phyloP scores from a whole-genome alignment of 2,329 filamentous ascomycete genomes.

The Penicillium sp. region DNA sequence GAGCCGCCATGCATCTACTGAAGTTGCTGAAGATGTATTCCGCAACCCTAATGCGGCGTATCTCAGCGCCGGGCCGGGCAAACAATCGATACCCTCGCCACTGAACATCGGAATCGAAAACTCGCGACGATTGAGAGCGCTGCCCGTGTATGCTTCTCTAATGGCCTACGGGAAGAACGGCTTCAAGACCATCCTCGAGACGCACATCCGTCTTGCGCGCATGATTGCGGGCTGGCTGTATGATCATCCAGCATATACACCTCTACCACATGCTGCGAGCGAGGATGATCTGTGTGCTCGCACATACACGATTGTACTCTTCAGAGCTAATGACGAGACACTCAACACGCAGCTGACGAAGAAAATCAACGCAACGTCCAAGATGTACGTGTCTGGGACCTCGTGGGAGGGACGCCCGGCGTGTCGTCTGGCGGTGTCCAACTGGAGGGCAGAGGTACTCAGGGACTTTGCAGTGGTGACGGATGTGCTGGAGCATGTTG shows the following conservation, averaged over 20 bases:
- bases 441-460: constrained; percentile 71
- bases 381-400: constrained; percentile 80
- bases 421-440: constrained; percentile 79
- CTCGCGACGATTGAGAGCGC: constrained; percentile 80
- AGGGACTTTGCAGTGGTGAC: constrained; percentile 64
- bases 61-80: constrained; percentile 42
- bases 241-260: constrained; percentile 59
- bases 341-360: constrained; percentile 65
- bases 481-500: constrained; percentile 55
- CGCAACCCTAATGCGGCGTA: constrained; percentile 84
- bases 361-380: constrained; percentile 67
- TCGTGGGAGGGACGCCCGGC: constrained; percentile 70
- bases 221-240: constrained; percentile 62
- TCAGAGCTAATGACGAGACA: constrained; percentile 63
- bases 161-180: constrained; percentile 68
- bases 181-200: constrained; percentile 64
- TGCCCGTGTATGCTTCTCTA: constrained; percentile 83
- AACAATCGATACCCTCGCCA: constrained; percentile 63
- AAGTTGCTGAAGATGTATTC: constrained; percentile 62
- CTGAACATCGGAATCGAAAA: constrained; percentile 87
- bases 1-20: constrained; percentile 54
- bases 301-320: constrained; percentile 70
- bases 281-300: constrained; percentile 46
- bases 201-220: constrained; percentile 69
- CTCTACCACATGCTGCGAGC: constrained; percentile 52